A percentile compares a stretch with the other conserved stretches of the same genome.
Conservation (phyloP, 2,329 filamentous ascomycete genomes). For the Trichoderma arundinaceum region DNA sequence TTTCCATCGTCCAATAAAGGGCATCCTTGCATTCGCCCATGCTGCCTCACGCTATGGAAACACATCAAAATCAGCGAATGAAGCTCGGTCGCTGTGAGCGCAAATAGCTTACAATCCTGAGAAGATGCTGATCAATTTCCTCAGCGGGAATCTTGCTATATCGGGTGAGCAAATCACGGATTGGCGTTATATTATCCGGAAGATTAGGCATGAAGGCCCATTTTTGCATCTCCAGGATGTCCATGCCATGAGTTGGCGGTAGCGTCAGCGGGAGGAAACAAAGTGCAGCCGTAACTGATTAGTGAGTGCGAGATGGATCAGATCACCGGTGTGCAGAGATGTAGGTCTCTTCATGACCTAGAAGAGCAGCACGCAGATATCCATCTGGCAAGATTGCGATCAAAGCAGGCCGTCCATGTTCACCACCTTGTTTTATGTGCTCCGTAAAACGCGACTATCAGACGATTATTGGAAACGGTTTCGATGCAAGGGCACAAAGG, state of each 20-base stretch:
- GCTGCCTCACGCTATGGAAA: slow-evolving; percentile 50
- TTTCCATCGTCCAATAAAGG: slow-evolving; percentile 57
- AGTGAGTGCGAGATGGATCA: slow-evolving; percentile 28
- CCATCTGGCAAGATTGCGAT: slow-evolving; percentile 12
- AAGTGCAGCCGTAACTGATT: not conserved
- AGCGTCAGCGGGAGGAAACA: not conserved
- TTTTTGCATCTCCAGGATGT: slow-evolving; percentile 44
- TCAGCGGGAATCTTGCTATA: slow-evolving; percentile 48
- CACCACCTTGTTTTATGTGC: not conserved
- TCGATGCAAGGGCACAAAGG: slow-evolving; percentile 5
- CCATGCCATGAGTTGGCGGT: slow-evolving; percentile 38
- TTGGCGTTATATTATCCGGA: slow-evolving; percentile 46
- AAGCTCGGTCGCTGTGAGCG: not conserved
- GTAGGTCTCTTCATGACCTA: slow-evolving; percentile 1
- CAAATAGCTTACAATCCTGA: slow-evolving; percentile 43
- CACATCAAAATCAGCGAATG: not conserved
- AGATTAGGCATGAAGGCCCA: slow-evolving; percentile 48
- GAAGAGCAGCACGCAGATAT: slow-evolving; percentile 16
- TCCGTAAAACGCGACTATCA: slow-evolving; percentile 2
- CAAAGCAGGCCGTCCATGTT: slow-evolving; percentile 19
- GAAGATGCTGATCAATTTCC: slow-evolving; percentile 46
- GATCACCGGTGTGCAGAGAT: slow-evolving; percentile 21
- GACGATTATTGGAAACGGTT: not conserved
- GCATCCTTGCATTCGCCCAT: slow-evolving; percentile 52
- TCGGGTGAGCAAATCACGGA: slow-evolving; percentile 45